Conservation (phyloP, 2,329 filamentous ascomycete species). For the Juglanconis juglandina region DNA sequence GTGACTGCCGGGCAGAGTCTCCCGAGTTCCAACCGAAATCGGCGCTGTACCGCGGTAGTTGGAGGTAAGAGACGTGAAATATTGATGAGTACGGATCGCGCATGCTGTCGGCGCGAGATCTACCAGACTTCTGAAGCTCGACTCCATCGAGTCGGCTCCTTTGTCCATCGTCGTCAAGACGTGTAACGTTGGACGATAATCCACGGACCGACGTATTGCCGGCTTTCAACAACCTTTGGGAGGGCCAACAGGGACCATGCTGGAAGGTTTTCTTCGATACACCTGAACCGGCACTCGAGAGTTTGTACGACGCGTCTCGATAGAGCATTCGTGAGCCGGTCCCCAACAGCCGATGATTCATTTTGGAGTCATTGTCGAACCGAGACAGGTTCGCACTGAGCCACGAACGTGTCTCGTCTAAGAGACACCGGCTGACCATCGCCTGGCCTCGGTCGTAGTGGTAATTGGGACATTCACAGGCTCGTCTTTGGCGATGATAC, state of each 20-base stretch:
- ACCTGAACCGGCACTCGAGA: not conserved
- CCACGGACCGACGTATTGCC: constrained; percentile 1
- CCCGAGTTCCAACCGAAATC: too few species aligned
- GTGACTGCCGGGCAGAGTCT: not conserved
- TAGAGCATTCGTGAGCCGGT: not conserved
- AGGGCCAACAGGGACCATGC: not conserved
- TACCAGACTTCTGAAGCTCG: not conserved
- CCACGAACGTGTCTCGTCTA: constrained; percentile 12
- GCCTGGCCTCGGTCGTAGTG: not conserved
- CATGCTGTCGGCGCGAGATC: not conserved
- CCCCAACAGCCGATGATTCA: not conserved
- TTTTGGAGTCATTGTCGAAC: constrained; percentile 5
- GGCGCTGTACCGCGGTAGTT: not conserved
- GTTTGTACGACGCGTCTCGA: constrained; percentile 2
- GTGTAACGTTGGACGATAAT: not conserved
- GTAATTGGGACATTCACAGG: not conserved
- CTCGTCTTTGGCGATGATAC: not conserved
- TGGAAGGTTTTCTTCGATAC: not conserved
- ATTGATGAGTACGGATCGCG: not conserved
- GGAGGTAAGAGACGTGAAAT: not conserved
- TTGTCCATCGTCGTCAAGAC: not conserved
- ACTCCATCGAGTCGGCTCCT: not conserved
- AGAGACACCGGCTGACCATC: constrained; percentile 8
- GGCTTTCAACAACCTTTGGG: not conserved
- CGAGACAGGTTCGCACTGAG: constrained; percentile 5